phyloP scores from a whole-genome alignment of 306 rosid species.

The Argentina anserina region DNA sequence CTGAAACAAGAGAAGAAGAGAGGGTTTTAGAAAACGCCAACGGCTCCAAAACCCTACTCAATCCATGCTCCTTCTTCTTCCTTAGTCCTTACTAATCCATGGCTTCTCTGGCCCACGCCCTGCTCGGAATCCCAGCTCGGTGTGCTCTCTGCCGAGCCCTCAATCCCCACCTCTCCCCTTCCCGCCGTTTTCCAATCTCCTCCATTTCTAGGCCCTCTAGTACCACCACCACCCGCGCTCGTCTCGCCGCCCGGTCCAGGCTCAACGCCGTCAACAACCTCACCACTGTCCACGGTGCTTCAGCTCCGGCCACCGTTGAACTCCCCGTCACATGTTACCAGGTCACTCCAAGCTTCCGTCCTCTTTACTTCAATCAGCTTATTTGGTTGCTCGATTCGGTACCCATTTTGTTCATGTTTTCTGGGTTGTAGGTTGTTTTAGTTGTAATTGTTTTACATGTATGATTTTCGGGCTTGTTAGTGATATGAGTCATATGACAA shows the following conservation, averaged over 20 bases:
- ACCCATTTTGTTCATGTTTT: not conserved
- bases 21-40: slow-evolving; percentile 11
- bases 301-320: slow-evolving; percentile 39
- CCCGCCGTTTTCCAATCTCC: not conserved
- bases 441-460: too few relatives aligned
- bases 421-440: too few relatives aligned
- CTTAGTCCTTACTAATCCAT: slow-evolving; percentile 22
- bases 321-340: slow-evolving; percentile 76
- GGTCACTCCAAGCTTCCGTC: slow-evolving; percentile 35
- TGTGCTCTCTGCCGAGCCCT: slow-evolving; percentile 13
- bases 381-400: not conserved
- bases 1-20: too few relatives aligned
- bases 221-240: not conserved
- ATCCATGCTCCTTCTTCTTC: not conserved
- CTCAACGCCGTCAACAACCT: not conserved
- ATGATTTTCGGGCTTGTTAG: not conserved
- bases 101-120: slow-evolving; percentile 47
- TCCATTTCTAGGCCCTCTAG: not conserved
- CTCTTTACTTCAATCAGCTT: not conserved
- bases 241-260: not conserved
- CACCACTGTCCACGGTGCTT: slow-evolving; percentile 20
- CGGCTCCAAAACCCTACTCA: slow-evolving; percentile 1
- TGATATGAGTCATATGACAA: not conserved
- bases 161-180: not conserved
- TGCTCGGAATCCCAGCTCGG: slow-evolving; percentile 39